Base-by-base conservation (phyloP, 441 rosid genomes). In the Pelargonium myrrhifolium region DNA sequence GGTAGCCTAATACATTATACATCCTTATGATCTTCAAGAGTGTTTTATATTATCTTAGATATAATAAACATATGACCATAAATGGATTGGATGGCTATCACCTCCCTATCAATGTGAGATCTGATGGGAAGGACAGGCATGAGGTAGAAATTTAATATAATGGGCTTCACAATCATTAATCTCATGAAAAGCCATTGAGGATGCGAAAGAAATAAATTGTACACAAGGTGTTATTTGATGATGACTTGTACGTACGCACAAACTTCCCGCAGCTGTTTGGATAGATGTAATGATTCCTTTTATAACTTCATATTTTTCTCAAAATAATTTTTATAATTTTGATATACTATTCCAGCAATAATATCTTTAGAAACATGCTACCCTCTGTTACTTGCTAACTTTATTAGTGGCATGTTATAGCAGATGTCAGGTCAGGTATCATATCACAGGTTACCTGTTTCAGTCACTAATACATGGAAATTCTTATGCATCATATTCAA, bases 201-300 rank as follows among this genome's bases (percentile, higher is more conserved):
- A 10, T 45, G 53, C n/a, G 17, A 53, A 53, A 53, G 9, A 4
- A 53, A 53, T 11, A 11, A 22, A 20, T 58, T 62, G 10, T 14
- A 18, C 45, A 40, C 56, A 65, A 31, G 60, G 15, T 67, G 53
- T 67, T 72, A 65, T 72, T 61, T 82, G 65, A 65, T 42, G 51
- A 11, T 70, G 73, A 65, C 75, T 67, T 79, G 71, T 78, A 14
- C 20, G 7, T 40, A 40, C 43, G 7, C 43, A 40, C 9, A 40
- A 40, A 40, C 9, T 3, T 40, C 43, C 43, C 1, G 43, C 3
- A 40, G 43, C 9, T 40, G 43, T 40, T 40, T 40, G 43, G 4
- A 11, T 45, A 11, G 53, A 14, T 11, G 53, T 2, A 45, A 11
- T 12, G 3, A 2, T 45, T 45, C 2, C 53, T 14, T 14, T 11